Conservation (phyloP, 805 yeast genomes). For the Nakazawaea ishiwadae region DNA sequence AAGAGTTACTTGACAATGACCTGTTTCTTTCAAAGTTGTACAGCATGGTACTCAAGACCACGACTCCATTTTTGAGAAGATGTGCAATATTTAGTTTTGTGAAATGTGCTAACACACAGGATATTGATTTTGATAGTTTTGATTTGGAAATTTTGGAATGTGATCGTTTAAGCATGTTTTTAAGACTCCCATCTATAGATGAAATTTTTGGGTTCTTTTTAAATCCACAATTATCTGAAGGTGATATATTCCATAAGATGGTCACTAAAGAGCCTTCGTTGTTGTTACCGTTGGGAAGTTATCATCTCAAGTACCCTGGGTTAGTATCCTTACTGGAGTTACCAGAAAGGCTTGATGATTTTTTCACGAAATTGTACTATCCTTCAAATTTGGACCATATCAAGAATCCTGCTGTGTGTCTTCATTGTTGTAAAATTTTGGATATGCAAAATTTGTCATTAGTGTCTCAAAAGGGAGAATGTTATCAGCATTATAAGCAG, state of each 20-base stretch:
- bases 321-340: conserved; percentile 53
- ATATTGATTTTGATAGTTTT: conserved; percentile 23
- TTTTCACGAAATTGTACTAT: conserved; percentile 58
- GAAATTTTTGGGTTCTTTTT: conserved; percentile 14
- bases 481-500: conserved; percentile 63
- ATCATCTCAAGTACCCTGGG: conserved; percentile 57
- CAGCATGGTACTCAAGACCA: conserved; percentile 49
- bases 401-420: conserved; percentile 80
- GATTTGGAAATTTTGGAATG: conserved; percentile 39
- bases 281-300: conserved; percentile 2
- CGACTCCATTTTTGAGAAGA: conserved; percentile 63
- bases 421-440: conserved; percentile 71
- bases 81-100: conserved; percentile 53
- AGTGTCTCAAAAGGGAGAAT: conserved; percentile 64
- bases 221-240: not conserved
- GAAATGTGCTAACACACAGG: conserved; percentile 42
- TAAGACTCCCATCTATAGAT: conserved; percentile 45
- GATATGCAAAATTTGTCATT: conserved; percentile 60
- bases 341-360: conserved; percentile 62
- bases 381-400: conserved; percentile 35
- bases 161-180: conserved; percentile 43
- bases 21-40: conserved; percentile 38
- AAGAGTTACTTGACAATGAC: not conserved
- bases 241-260: no score
- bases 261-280: conserved; percentile 3